Base-by-base conservation (phyloP, 139 green algal species). In the Nannochloris sp. region DNA sequence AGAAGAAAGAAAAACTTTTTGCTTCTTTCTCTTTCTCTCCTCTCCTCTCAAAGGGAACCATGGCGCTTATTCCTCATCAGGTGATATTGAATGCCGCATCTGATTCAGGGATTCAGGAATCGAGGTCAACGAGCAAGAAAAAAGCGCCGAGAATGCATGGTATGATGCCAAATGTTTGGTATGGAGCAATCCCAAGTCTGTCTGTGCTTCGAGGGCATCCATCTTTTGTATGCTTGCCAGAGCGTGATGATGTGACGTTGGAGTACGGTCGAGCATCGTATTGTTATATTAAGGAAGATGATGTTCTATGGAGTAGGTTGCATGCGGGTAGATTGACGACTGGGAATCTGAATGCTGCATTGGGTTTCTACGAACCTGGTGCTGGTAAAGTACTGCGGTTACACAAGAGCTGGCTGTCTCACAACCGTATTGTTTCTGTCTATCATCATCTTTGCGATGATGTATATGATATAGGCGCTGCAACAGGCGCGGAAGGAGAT, bases 261-360 rank as follows among this genome's bases (percentile, higher is more conserved):
- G 16, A 24, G 18, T 15, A 19, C 15, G 60, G 60, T 14, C 19
- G 19, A 36, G 36, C 60, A 23, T 72, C 65, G 8, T 61, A 25
- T 60, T 67, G 74, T 7, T 81, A 74, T 37, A 64, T 86, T 43
- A 58, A 77, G 23, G 78, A 86, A 66, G 79, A 83, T 7, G 68
- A 62, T 5, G 12, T 62, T 4, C 59, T 84, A 18, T 88, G 81
- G 83, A 57, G 56, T 3, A 34, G 37, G 8, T 66, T 90, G 40
- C 83, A 90, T 53, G 46, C 60, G 19, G 83, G 79, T 25, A 48
- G 77, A 37, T 70, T 90, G 16, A 88, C 81, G 48, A 83, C 72
- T 12, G 67, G 75, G 37, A 34, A 54, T 14, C 62, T 88, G 2
- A 75, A 75, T n/a, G 57, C 58, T 1, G 75, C 69, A n/a, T 71